Base-by-base conservation (phyloP, 164 flowering plant genomes). In the Tetracentron sinense region DNA sequence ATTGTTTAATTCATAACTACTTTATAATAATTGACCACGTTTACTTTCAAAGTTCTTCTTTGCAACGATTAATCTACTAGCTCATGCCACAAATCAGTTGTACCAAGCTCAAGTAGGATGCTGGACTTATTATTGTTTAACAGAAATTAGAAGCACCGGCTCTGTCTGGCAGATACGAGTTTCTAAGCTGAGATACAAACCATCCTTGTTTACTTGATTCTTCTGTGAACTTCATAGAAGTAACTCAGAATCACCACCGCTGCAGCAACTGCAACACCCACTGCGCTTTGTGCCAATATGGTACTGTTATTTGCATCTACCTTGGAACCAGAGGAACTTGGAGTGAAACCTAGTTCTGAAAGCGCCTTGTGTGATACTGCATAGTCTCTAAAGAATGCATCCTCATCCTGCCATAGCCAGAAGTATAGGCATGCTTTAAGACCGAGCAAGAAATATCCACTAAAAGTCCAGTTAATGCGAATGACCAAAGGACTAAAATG, bases 331-430 rank as follows among this genome's bases (percentile, higher is more conserved):
- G 42, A 27, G 42, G 67, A 25, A 19, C 63, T 46, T 46, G 85
- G 83, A 14, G 68, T 65, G 67, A 88, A 90, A 33, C 97, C 96
- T n/a, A 93, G 82, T 71, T 90, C 98, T 7, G 98, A 90, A 20
- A 94, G 89, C 57, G 85, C 89, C 83, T 89, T 87, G 81, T 90
- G 97, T 21, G 97, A 83, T 51, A 48, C 81, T 2, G 96, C 96
- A 72, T 89, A 94, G 74, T 90, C 97, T 63, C 57, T 56, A 70
- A 94, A 94, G 79, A 90, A 94, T 26, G 79, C 79, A 52, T 91
- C 96, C 70, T 89, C 89, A 67, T 87, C 85, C 94, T 89, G 80
- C 62, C 57, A 60, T 10, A 35, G 14, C 22, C 30, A 14, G n/a
- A 52, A 28, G 8, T 33, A 11, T 21, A 1, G 7, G n/a, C n/a